A percentile compares a stretch with the other conserved stretches of the same genome.
Evolutionary conservation across 2,329 filamentous ascomycete genomes (phyloP).

Genomic region (Microdochium trichocladiopsis): DNA sequence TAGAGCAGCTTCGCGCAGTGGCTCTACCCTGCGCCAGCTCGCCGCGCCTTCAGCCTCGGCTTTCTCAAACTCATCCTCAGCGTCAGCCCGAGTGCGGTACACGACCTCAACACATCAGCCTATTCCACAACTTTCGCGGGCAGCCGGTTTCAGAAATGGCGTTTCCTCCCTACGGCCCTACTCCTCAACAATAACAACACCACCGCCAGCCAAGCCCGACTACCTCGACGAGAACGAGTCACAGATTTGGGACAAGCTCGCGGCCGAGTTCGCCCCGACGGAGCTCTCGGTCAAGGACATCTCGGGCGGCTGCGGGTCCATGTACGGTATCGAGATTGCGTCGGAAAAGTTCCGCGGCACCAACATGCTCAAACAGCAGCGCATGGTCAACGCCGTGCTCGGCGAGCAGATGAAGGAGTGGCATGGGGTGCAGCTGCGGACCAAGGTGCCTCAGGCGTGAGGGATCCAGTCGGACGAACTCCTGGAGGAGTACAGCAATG

Average conservation of each 20-base stretch:
- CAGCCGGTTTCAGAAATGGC: neutral
- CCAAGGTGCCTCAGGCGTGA: constrained; percentile 41
- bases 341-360: constrained; percentile 64
- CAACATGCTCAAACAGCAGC: constrained; percentile 73
- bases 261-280: constrained; percentile 40
- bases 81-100: neutral
- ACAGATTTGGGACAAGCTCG: constrained; percentile 48
- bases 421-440: constrained; percentile 79
- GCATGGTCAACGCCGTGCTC: constrained; percentile 69
- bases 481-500: no score
- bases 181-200: constrained; percentile 15
- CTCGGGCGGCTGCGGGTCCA: constrained; percentile 76
- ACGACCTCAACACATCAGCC: neutral
- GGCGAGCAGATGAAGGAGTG: constrained; percentile 71
- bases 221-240: constrained; percentile 49
- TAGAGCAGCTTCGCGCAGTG: constrained; percentile 8
- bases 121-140: neutral
- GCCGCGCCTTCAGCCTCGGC: constrained; percentile 2
- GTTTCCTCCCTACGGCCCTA: constrained; percentile 7
- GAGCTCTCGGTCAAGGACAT: constrained; percentile 66
- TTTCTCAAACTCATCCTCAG: neutral
- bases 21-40: constrained; percentile 4
- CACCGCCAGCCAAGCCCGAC: constrained; percentile 35
- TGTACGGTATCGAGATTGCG: constrained; percentile 78
- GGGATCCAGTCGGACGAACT: neutral